Evolutionary conservation across 2,329 filamentous ascomycete species (phyloP).

Genomic region (Ceratocystiopsis minuta): DNA sequence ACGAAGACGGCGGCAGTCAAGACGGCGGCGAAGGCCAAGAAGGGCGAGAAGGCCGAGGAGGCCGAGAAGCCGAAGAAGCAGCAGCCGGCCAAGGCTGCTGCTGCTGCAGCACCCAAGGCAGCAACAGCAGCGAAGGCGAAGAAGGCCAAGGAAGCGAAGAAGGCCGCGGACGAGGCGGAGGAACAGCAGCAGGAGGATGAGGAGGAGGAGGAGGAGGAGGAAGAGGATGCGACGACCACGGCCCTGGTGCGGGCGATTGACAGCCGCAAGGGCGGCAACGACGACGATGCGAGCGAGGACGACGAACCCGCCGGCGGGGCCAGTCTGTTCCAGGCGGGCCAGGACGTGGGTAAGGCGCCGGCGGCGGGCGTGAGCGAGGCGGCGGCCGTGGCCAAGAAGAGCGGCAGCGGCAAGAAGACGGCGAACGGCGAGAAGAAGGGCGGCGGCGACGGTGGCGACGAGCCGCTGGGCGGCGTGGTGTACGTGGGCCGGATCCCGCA

Average conservation of each 20-base stretch:
- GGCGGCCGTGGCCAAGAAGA: constrained; percentile 1
- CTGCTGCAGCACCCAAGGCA: neutral
- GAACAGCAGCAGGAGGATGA: neutral
- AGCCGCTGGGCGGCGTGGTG: constrained; percentile 47
- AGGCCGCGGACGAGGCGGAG: neutral
- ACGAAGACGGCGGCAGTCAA: neutral
- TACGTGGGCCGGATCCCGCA: constrained; percentile 56
- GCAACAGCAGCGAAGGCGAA: neutral
- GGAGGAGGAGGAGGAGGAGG: constrained; percentile 2
- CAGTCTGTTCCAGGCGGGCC: constrained; percentile 8
- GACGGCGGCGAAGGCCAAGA: neutral
- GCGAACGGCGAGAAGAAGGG: constrained; percentile 10
- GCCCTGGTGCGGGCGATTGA: constrained; percentile 7
- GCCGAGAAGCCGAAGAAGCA: neutral
- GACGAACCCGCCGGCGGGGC: constrained; percentile 4
- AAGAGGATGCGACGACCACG: constrained; percentile 6
- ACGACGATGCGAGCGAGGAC: constrained; percentile 1
- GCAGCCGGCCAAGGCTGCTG: too few species aligned
- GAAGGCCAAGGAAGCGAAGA: constrained; percentile 1
- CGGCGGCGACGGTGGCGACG: constrained; percentile 17
- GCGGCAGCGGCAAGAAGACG: neutral
- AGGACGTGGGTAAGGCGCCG: constrained; percentile 10
- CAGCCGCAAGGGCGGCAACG: neutral
- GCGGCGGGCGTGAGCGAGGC: neutral
- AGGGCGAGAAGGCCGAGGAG: neutral